Evolutionary conservation across 371 early-diverging fungal genomes (phyloP).

Genomic region (Saksenaea oblongispora): DNA sequence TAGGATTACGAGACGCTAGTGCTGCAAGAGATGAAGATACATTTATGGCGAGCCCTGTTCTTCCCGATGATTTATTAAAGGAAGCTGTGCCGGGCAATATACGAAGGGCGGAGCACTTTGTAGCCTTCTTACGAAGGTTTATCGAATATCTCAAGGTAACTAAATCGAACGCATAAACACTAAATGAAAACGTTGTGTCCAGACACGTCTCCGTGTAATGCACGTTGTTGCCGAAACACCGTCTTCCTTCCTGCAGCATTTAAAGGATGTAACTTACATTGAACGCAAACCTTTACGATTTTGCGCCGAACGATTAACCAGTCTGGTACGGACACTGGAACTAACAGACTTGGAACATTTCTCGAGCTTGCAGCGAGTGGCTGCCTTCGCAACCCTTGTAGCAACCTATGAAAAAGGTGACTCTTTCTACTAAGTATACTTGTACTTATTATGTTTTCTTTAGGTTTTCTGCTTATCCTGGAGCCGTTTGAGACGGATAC

Average conservation of each 20-base stretch:
- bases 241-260: constrained; percentile 87
- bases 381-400: constrained; percentile 94
- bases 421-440: neutral
- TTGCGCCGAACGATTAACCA: constrained; percentile 91
- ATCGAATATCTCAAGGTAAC: constrained; percentile 96
- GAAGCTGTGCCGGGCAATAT: constrained; percentile 99
- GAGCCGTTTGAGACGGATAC: constrained; percentile 98
- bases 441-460: neutral
- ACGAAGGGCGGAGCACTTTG: constrained; percentile 97
- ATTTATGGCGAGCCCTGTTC: constrained; percentile 79
- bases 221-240: constrained; percentile 98
- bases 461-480: constrained; percentile 93
- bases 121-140: constrained; percentile 94
- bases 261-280: constrained; percentile 93
- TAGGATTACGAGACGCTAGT: constrained; percentile 76
- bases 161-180: neutral
- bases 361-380: constrained; percentile 83
- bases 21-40: constrained; percentile 74
- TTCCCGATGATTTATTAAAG: constrained; percentile 91
- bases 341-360: constrained; percentile 90
- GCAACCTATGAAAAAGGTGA: constrained; percentile 93
- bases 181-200: neutral
- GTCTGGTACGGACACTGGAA: constrained; percentile 90
- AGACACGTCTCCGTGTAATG: constrained; percentile 95
- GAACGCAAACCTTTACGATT: constrained; percentile 94